Base-by-base conservation (phyloP, 352 stramenopile genomes). In the Thraustochytrium striatum region DNA sequence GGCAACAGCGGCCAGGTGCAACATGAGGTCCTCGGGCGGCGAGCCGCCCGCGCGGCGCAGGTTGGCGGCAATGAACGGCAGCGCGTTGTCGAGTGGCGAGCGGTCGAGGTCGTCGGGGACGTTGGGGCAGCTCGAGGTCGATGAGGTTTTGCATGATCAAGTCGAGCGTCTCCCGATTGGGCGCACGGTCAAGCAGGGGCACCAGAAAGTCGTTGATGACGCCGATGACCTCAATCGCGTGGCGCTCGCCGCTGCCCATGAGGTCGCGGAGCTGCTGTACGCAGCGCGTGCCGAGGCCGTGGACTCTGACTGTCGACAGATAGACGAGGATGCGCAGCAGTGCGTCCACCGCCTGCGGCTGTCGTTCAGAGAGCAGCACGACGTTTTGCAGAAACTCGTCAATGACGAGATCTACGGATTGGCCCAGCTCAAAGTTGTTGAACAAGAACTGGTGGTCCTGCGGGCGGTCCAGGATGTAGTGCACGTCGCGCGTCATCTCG, bases 361-460 rank as follows among this genome's bases (percentile, higher is more conserved):
- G 39, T 13, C 65, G 28, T 36, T 72, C 65, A 3, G 32, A 44
- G 13, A 75, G 65, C 3, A 70, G n/a, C 3, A 25, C 5, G 3
- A 61, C 25, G 32, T 72, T 3, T 33, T 62, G 44, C 28, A 75
- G 65, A 3, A 75, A 75, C 25, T 28, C 25, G 25, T 72, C 41
- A 9, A 75, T 75, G 21, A 47, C 65, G 2, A 30, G 7, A 1
- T 32, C 11, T 5, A 35, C 30, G n/a, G 21, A 39, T 9, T 72
- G 19, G 7, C 9, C 50, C 13, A 32, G 5, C 30, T 72, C 39
- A 28, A 70, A 57, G 32, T 58, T 62, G 16, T 55, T 55, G 65
- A 75, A 75, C n/a, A 75, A 38, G 35, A 62, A 61, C 47, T 62
- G 44, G 39, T 75, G 65, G 16, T 75, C 65, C n/a, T 61, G 39